Base-by-base conservation (phyloP, 805 yeast genomes). In the Monosporozyma solicola region DNA sequence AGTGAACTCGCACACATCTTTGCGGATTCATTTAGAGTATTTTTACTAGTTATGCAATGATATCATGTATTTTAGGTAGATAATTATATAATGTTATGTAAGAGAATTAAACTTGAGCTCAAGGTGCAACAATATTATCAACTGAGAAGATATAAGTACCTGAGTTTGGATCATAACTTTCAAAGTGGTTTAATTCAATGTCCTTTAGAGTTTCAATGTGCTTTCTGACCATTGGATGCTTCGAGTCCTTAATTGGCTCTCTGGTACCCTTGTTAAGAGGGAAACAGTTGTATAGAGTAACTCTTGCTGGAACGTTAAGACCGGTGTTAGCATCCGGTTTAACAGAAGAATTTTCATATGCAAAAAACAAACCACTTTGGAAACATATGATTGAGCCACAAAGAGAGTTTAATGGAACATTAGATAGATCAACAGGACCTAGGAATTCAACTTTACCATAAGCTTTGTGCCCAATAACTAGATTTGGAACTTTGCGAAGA, bases 391-490 rank as follows among this genome's bases (percentile, higher is more conserved):
- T 60, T 24, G 77, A 79, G 24, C 89, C 90, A 47, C 88, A 78
- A 33, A 87, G 78, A 47, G 82, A 78, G 15, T 83, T 78, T 53
- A 82, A 67, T 2, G 85, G 77, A 59, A 84, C 74, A 3, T 80
- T 70, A 0, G 95, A 80, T 58, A 94, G 74, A 68, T 94, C 97
- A 48, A 94, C 95, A 0, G 97, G 95, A 51, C 78, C 74, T 50
- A 81, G 65, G 66, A 91, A 94, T 63, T 83, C 85, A 49, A 94
- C 77, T 51, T 80, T 74, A 47, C 99, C 99, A 62, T 74, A 81
- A 8, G 71, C 70, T 56, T 77, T 77, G 58, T 94, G 83, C 5
- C 98, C 99, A 55, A 94, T 80, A 15, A 78, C 78, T 65, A 91
- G 82, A 51, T 82, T 74, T 16, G 74, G 61, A 25, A 94, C 85